phyloP scores from a whole-genome alignment of 2,329 filamentous ascomycete species.

The Fusarium sp. region DNA sequence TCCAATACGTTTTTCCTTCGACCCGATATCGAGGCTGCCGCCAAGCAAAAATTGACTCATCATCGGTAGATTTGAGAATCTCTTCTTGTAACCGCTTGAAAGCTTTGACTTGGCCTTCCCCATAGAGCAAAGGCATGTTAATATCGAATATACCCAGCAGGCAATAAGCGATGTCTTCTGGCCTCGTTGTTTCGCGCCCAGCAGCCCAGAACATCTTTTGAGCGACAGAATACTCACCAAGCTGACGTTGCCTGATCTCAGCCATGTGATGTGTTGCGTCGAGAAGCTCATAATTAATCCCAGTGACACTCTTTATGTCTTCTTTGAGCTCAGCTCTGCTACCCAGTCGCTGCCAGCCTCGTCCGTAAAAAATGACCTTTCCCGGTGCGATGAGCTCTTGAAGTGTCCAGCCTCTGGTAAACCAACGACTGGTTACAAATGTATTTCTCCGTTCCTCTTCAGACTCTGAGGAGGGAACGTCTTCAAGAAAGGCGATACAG shows the following conservation, averaged over 20 bases:
- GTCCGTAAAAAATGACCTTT: slow-evolving; percentile 38
- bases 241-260: background rate
- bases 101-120: slow-evolving; percentile 43
- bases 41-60: slow-evolving; percentile 46
- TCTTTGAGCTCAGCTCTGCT: slow-evolving; percentile 29
- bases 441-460: background rate
- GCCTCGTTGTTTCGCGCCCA: slow-evolving; percentile 40
- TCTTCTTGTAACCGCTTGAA: slow-evolving; percentile 44
- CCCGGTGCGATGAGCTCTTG: slow-evolving; percentile 44
- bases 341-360: slow-evolving; percentile 33
- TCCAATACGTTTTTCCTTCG: slow-evolving; percentile 36
- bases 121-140: slow-evolving; percentile 47
- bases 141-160: slow-evolving; percentile 47
- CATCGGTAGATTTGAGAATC: slow-evolving; percentile 42
- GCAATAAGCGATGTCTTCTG: slow-evolving; percentile 47
- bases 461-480: slow-evolving; percentile 18
- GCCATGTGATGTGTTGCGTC: slow-evolving; percentile 14
- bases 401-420: slow-evolving; percentile 43
- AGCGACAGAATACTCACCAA: slow-evolving; percentile 34
- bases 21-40: slow-evolving; percentile 19
- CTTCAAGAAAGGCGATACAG: slow-evolving; percentile 42
- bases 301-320: slow-evolving; percentile 27
- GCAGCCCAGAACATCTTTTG: slow-evolving; percentile 47
- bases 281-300: slow-evolving; percentile 33
- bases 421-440: slow-evolving; percentile 38